Evolutionary conservation across 345 rosid species (phyloP).

Genomic region (Eucalyptus pumila): DNA sequence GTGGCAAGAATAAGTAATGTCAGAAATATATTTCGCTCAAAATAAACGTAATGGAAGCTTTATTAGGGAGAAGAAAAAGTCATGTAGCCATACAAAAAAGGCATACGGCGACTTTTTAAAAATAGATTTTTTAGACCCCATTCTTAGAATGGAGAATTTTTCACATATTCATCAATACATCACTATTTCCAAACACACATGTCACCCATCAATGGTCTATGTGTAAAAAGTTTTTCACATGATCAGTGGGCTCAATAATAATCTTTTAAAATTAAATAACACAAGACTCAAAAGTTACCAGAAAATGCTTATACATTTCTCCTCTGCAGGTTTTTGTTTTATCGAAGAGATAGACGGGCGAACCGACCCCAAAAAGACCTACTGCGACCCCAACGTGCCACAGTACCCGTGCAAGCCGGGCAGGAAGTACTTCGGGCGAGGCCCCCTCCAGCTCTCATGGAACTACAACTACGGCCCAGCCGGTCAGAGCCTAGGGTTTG

Average conservation of each 20-base stretch:
- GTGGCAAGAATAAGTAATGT: background rate
- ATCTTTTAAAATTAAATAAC: background rate
- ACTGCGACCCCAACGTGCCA: slow-evolving; percentile 3
- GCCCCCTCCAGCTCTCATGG: slow-evolving; percentile 45
- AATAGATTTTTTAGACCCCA: background rate
- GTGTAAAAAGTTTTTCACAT: background rate
- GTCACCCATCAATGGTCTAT: too few relatives aligned
- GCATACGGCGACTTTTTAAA: background rate
- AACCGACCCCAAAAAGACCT: background rate
- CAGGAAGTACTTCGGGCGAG: slow-evolving; percentile 37
- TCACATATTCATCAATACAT: background rate
- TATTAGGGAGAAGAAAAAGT: background rate
- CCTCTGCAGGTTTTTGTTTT: slow-evolving; percentile 9
- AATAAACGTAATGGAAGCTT: background rate
- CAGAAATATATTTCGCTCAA: background rate
- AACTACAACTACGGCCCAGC: slow-evolving; percentile 45
- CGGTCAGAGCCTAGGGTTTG: slow-evolving; percentile 15
- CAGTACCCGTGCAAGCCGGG: slow-evolving; percentile 16
- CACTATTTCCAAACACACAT: background rate
- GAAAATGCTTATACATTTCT: background rate
- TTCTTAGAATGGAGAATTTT: too few relatives aligned
- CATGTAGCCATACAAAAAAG: background rate
- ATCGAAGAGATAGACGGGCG: slow-evolving; percentile 2
- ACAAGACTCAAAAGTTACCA: background rate
- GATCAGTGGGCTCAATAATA: background rate